Evolutionary conservation across 2,329 filamentous ascomycete species (phyloP), one percentile per base, ranked within the genome.

Genomic region (Stemphylium vesicarium): DNA sequence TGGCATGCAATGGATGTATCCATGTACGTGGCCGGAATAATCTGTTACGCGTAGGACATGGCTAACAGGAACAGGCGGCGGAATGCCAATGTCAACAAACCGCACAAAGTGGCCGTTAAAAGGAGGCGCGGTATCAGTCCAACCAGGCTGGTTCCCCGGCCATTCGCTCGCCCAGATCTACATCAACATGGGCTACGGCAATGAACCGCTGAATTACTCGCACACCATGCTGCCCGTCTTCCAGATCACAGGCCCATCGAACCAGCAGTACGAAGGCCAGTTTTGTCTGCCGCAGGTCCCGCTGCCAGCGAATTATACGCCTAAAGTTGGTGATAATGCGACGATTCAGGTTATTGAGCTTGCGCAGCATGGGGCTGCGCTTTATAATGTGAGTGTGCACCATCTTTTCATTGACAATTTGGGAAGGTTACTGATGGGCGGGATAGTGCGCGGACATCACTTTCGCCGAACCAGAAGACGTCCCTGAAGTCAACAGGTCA

Each of bases 111-210:
- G 95, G 95, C 93, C 95, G 13, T 83, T 92, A 44, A 85, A 79
- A 26, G 95, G 95, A 64, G 95, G 95, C 59, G 92, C 92, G n/a
- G 71, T 99, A 57, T 85, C 92, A 44, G 84, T 97, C 68, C 94
- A 98, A 72, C 95, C 95, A 0, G 95, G 94, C 69, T 98, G 95
- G 95, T 97, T 97, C 81, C 87, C 88, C 54, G 95, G 95, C 61
- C 95, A 98, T 75, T 76, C 84, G 32, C 88, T 86, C 5, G 94
- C 92, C 15, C 85, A 92, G 66, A 83, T 96, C 72, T 96, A 96
- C 79, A 81, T 98, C 78, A 98, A 98, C 80, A 82, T 98, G 50
- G 95, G 95, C 63, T 86, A 93, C 62, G 92, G 91, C 62, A 91
- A 84, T 31, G 86, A 89, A 7, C 94, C 95, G 0, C 76, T 78